phyloP scores from a whole-genome alignment of 371 early-diverging fungal species.

The Mortierella sp. region DNA sequence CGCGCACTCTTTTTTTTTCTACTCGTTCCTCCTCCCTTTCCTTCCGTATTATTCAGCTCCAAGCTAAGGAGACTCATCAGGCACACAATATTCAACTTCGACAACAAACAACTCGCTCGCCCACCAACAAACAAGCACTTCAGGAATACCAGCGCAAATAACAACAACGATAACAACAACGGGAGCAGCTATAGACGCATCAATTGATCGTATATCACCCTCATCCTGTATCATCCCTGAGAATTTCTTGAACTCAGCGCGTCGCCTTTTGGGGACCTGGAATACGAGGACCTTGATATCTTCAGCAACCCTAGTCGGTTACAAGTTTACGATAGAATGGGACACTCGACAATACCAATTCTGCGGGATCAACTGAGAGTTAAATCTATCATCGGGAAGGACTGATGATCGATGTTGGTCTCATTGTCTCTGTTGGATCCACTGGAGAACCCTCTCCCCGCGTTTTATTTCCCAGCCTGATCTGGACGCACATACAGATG shows the following conservation, averaged over 20 bases:
- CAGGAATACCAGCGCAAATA: background rate
- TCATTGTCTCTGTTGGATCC: background rate
- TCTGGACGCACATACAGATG: background rate
- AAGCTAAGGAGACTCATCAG: background rate
- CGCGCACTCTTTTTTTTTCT: background rate
- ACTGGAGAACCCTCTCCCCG: background rate
- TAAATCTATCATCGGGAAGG: background rate
- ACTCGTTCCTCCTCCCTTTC: background rate
- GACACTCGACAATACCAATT: background rate
- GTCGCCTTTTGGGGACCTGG: background rate
- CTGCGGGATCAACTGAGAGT: background rate
- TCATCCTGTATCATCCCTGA: background rate
- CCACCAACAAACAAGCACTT: background rate
- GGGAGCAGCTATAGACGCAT: background rate
- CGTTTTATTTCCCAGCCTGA: constrained; percentile 2
- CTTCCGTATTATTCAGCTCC: background rate
- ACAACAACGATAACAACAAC: background rate
- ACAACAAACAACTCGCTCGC: background rate
- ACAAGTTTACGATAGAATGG: background rate
- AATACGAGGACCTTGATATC: background rate
- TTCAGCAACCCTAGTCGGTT: background rate
- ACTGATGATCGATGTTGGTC: background rate
- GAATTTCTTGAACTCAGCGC: background rate
- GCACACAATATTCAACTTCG: background rate
- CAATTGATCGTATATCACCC: background rate